A percentile compares a stretch with the other conserved stretches of the same genome.
Evolutionary conservation across 2,329 filamentous ascomycete species (phyloP).

Genomic region (Aureobasidium musti): DNA sequence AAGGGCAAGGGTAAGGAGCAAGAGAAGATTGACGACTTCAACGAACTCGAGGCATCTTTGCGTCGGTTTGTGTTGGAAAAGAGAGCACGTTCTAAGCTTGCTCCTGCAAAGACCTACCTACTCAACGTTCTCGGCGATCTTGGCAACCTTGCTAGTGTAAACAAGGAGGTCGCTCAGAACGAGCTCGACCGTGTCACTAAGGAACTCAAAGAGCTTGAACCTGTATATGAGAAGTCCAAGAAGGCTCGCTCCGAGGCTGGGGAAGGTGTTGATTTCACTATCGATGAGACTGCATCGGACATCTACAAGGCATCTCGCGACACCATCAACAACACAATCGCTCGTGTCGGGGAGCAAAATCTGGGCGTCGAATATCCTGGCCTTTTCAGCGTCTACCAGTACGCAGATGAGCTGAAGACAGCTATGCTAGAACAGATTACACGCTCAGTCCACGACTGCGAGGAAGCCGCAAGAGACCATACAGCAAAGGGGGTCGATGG

Average conservation of each 20-base stretch:
- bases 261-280: slow-evolving; percentile 76
- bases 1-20: slow-evolving; percentile 78
- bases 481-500: slow-evolving; percentile 79
- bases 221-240: slow-evolving; percentile 78
- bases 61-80: slow-evolving; percentile 95
- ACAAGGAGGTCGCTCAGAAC: slow-evolving; percentile 79
- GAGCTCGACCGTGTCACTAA: slow-evolving; percentile 81
- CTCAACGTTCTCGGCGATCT: slow-evolving; percentile 91
- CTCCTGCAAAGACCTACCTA: slow-evolving; percentile 92
- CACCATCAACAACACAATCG: slow-evolving; percentile 73
- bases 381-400: slow-evolving; percentile 80
- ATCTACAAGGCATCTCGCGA: slow-evolving; percentile 82
- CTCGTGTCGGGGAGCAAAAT: slow-evolving; percentile 71
- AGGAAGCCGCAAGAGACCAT: slow-evolving; percentile 78
- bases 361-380: slow-evolving; percentile 86
- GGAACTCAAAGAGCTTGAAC: slow-evolving; percentile 80
- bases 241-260: slow-evolving; percentile 77
- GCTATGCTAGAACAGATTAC: slow-evolving; percentile 90
- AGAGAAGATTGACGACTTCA: slow-evolving; percentile 87
- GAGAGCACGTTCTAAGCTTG: slow-evolving; percentile 89
- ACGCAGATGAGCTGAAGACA: slow-evolving; percentile 87
- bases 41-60: slow-evolving; percentile 82
- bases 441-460: slow-evolving; percentile 73
- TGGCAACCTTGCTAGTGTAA: slow-evolving; percentile 78
- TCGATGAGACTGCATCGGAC: slow-evolving; percentile 81